A percentile compares a stretch with the other conserved stretches of the same genome.
Evolutionary conservation across 179 eudicot genomes (phyloP).

Genomic region (Beta corolliflora): DNA sequence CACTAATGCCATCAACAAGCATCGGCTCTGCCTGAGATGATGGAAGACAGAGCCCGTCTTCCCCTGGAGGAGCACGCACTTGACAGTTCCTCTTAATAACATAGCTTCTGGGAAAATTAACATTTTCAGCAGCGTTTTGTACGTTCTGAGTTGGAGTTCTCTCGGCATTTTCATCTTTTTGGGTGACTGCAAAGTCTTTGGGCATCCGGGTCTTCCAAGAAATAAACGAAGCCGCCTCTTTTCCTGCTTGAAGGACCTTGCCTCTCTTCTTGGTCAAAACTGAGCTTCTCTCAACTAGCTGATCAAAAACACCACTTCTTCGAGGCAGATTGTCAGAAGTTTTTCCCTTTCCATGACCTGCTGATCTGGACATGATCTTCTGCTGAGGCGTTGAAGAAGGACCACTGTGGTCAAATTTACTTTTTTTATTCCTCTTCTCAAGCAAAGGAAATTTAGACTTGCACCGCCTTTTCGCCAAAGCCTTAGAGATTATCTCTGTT

Average conservation of each 20-base stretch:
- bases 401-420: conserved; percentile 24
- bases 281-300: conserved; percentile 26
- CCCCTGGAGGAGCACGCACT: neutral
- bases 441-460: conserved; percentile 26
- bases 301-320: conserved; percentile 18
- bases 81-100: conserved; percentile 12
- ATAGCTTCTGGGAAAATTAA: conserved; percentile 13
- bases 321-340: conserved; percentile 19
- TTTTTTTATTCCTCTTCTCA: conserved; percentile 33
- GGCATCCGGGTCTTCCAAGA: conserved; percentile 15
- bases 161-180: conserved; percentile 10
- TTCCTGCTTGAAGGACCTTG: conserved; percentile 22
- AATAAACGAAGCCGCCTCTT: conserved; percentile 15
- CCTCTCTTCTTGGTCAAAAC: conserved; percentile 26
- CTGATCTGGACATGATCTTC: conserved; percentile 24
- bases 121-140: conserved; percentile 16
- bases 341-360: conserved; percentile 19
- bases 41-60: conserved; percentile 13
- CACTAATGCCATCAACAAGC: conserved; percentile 6
- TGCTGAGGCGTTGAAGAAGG: conserved; percentile 18
- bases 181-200: conserved; percentile 14
- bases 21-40: conserved; percentile 21
- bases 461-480: conserved; percentile 21
- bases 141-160: conserved; percentile 17
- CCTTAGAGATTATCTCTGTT: conserved; percentile 27